Base-by-base conservation (phyloP, 2,329 filamentous ascomycete species). In the Sarocladium kiliense region DNA sequence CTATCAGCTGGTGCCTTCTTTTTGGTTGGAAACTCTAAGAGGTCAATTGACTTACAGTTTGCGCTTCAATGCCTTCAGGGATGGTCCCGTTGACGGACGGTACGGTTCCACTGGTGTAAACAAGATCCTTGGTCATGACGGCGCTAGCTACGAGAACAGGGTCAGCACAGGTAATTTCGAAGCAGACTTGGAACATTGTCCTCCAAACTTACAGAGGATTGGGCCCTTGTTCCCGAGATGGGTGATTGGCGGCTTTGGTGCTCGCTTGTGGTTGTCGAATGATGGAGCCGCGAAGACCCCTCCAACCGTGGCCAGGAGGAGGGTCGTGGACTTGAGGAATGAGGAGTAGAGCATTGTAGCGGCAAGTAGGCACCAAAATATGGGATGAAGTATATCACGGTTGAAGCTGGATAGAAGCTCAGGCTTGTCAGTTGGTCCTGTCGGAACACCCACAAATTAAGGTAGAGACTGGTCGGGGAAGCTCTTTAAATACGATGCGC, bases 81-180 rank as follows among this genome's bases (percentile, higher is more conserved):
- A 59, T 59, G 3, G 59, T 61, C 26, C 59, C 59, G 30, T 61
- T 61, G 44, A 61, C 32, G 5, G 53, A 56, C 2, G 59, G 59
- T 19, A 56, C 55, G 6, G 59, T 59, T 10, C 59, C 59, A 44
- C 59, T 61, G 14, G 56, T 56, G 47, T 55, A 61, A 14, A 61
- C 55, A 1, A 61, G 21, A 44, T 59, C 56, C 26, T 57, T 57
- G 32, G 58, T 59, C 25, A 54, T 55, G 5, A 61, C 59, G 12
- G 56, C 59, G 12, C 59, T 56, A 23, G 59, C 59, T 61, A 30
- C 2, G 27, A n/a, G 14, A 16, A 3, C 19, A 53, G 21, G 11
- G 26, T 19, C 30, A 18, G 26, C 26, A 12, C 23, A 7, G 18
- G 23, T 45, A 26, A 45, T n/a, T n/a, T n/a, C n/a, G 21, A 25